These are phyloP conservation scores for Ophidiomyces ophidiicola DNA, from an alignment of 2,329 filamentous ascomycete genomes.

Conservation along the genomic window DNA sequence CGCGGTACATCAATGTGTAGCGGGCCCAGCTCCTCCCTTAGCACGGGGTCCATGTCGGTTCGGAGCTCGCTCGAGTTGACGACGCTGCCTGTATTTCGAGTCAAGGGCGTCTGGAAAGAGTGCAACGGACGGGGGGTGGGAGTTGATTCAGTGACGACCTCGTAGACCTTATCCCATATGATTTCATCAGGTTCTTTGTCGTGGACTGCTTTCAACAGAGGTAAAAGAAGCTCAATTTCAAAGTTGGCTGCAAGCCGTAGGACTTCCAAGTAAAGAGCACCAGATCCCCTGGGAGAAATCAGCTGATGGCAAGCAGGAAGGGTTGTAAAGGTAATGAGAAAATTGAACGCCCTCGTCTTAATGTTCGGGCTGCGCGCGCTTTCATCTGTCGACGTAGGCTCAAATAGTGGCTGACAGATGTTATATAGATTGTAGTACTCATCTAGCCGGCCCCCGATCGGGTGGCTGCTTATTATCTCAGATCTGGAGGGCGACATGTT, in stretches of 20 bases:
- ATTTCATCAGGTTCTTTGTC: slow-evolving; percentile 5
- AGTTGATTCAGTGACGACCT: slow-evolving; percentile 15
- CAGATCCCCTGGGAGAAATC: neutral
- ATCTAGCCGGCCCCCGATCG: no score
- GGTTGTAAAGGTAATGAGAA: neutral
- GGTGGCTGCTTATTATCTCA: no score
- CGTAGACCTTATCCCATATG: slow-evolving; percentile 19
- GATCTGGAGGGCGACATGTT: no score
- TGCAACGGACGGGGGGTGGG: slow-evolving; percentile 16
- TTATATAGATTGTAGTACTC: no score
- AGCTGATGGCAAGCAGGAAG: neutral
- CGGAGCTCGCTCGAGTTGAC: slow-evolving; percentile 22
- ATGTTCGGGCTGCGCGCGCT: no score
- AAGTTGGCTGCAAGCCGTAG: neutral
- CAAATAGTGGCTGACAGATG: no score
- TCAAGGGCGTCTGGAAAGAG: slow-evolving; percentile 19
- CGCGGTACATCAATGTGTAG: slow-evolving; percentile 19
- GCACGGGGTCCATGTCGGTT: slow-evolving; percentile 19
- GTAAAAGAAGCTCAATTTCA: neutral
- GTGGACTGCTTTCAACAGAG: slow-evolving; percentile 1
- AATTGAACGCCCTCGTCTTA: neutral
- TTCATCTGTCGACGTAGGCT: no score
- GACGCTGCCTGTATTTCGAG: slow-evolving; percentile 21
- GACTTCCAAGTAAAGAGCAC: neutral
- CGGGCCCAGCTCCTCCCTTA: slow-evolving; percentile 21